A percentile compares a stretch with the other conserved stretches of the same genome.
phyloP scores from a whole-genome alignment of 2,329 filamentous ascomycete genomes.

The Scytalidium lignicola region DNA sequence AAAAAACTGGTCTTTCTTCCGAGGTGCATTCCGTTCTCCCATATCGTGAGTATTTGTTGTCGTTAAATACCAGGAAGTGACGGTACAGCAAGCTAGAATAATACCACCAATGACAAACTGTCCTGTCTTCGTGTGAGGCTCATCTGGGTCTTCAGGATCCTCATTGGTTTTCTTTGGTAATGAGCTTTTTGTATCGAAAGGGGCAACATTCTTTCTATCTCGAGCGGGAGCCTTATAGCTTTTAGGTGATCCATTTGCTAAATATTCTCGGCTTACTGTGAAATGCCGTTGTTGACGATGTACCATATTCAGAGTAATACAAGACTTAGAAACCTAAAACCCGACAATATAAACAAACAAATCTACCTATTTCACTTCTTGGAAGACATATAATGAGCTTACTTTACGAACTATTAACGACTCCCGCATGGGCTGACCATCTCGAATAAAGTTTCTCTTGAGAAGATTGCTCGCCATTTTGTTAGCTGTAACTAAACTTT shows the following conservation, averaged over 20 bases:
- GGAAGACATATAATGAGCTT: too few relatives aligned
- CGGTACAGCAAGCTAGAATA: constrained; percentile 3
- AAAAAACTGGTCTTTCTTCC: constrained; percentile 2
- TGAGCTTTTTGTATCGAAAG: background rate
- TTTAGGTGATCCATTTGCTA: background rate
- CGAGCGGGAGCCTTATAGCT: background rate
- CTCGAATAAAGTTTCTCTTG: too few relatives aligned
- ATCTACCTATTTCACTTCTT: too few relatives aligned
- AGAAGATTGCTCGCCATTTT: too few relatives aligned
- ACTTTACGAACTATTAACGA: too few relatives aligned
- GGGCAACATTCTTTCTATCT: background rate
- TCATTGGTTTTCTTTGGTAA: background rate
- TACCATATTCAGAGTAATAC: background rate
- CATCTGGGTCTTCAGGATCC: background rate
- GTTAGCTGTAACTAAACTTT: too few relatives aligned
- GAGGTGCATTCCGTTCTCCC: background rate
- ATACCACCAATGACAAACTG: constrained; percentile 5
- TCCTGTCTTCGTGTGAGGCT: background rate
- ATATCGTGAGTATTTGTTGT: background rate
- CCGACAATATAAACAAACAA: too few relatives aligned
- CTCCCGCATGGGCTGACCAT: too few relatives aligned
- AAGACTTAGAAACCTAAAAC: background rate
- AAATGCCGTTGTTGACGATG: background rate
- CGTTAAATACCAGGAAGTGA: constrained; percentile 1
- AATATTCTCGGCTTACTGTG: background rate